Evolutionary conservation across 371 early-diverging fungal species (phyloP).

Genomic region (Batkoa obscura): DNA sequence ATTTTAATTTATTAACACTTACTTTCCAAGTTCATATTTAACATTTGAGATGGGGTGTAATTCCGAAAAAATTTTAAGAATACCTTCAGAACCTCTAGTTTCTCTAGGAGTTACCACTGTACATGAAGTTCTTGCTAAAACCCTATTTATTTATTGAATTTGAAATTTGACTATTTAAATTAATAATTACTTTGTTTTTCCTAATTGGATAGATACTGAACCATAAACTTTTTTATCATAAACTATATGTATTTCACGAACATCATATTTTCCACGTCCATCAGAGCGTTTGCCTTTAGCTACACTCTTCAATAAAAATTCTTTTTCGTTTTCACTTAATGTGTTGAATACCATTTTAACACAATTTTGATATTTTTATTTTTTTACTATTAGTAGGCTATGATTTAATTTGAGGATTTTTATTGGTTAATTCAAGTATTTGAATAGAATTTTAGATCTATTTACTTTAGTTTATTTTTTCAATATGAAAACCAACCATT

Average conservation of each 20-base stretch:
- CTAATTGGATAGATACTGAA: not conserved
- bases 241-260: not conserved
- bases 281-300: not conserved
- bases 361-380: not conserved
- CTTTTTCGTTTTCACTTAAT: not conserved
- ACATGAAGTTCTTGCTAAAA: slow-evolving; percentile 63
- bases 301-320: not conserved
- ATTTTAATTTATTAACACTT: not conserved
- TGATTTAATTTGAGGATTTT: not conserved
- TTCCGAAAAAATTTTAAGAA: slow-evolving; percentile 59
- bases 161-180: not conserved
- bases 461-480: not conserved
- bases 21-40: slow-evolving; percentile 44
- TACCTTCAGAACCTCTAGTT: slow-evolving; percentile 71
- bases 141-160: slow-evolving; percentile 20
- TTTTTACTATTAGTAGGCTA: not conserved
- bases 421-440: not conserved
- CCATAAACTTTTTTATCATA: not conserved
- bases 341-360: not conserved
- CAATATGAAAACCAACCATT: slow-evolving; percentile 15
- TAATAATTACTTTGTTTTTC: not conserved
- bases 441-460: not conserved
- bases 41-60: slow-evolving; percentile 73
- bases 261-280: not conserved
- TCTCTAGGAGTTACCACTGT: slow-evolving; percentile 68